phyloP scores from a whole-genome alignment of 257 asterid genomes.

The Capsicum baccatum region DNA sequence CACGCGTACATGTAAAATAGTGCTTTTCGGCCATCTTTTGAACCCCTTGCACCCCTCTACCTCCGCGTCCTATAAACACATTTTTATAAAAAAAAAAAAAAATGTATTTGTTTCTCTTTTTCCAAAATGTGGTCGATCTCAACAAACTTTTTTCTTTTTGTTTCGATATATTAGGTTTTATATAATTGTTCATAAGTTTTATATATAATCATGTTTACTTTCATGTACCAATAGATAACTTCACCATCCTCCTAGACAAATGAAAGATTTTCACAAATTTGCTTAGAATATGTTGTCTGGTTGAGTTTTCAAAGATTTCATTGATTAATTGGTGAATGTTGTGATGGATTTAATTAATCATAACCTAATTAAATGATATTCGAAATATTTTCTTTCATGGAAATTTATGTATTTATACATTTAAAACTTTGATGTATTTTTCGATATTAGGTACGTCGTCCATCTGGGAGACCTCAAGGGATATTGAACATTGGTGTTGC shows the following conservation, averaged over 20 bases:
- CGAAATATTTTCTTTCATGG: background rate
- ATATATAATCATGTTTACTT: background rate
- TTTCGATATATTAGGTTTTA: background rate
- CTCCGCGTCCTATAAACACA: background rate
- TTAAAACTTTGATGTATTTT: background rate
- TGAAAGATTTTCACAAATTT: background rate
- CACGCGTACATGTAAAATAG: background rate
- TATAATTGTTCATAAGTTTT: background rate
- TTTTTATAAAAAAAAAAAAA: background rate
- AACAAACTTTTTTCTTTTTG: background rate
- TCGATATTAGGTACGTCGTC: constrained; percentile 67
- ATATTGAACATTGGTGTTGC: constrained; percentile 86
- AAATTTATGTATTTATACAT: background rate
- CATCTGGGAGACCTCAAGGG: constrained; percentile 93
- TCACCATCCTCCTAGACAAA: background rate
- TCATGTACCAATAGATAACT: background rate
- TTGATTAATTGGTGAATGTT: background rate
- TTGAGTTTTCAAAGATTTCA: background rate
- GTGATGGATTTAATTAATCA: background rate
- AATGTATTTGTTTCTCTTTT: background rate
- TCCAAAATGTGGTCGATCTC: background rate
- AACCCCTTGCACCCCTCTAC: too few relatives aligned
- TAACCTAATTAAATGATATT: background rate
- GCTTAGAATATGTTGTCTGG: background rate
- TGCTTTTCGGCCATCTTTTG: too few relatives aligned